Percentiles rank a stretch among this genome's conserved stretches.
Evolutionary conservation across 495 filamentous ascomycete species (phyloP).

Genomic region (Penicillium crystallinum): DNA sequence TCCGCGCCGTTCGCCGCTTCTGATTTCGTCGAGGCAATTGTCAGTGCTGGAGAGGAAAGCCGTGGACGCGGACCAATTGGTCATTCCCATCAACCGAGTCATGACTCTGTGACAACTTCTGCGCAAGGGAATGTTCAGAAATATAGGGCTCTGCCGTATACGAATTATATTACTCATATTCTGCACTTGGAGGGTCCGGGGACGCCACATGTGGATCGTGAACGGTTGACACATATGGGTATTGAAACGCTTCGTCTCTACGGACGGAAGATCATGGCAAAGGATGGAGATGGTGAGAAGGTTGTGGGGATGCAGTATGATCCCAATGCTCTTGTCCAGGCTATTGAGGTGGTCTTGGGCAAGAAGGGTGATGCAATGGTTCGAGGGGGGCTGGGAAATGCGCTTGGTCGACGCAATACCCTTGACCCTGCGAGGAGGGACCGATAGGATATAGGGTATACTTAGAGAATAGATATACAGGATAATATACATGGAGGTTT

Average conservation of each 20-base stretch:
- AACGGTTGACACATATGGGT: constrained; percentile 57
- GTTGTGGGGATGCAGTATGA: constrained; percentile 66
- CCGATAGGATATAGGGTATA: not conserved
- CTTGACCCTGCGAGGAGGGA: constrained; percentile 34
- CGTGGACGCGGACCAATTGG: constrained; percentile 25
- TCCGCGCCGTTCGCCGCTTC: constrained; percentile 56
- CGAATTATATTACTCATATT: constrained; percentile 76
- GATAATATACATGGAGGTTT: not conserved
- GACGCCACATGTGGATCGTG: constrained; percentile 64
- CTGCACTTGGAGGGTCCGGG: constrained; percentile 71
- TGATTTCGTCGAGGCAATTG: constrained; percentile 78
- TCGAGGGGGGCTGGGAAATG: constrained; percentile 37
- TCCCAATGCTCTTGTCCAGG: constrained; percentile 64
- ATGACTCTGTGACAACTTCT: not conserved
- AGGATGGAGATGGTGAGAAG: constrained; percentile 21
- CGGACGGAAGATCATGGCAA: constrained; percentile 54
- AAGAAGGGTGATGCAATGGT: constrained; percentile 53
- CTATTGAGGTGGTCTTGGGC: constrained; percentile 72
- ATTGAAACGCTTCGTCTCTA: constrained; percentile 73
- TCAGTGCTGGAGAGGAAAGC: constrained; percentile 52
- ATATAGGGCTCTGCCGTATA: constrained; percentile 26
- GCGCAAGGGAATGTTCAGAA: constrained; percentile 12
- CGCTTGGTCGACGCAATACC: constrained; percentile 64
- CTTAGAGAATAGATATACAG: not conserved
- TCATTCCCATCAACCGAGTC: not conserved